A percentile compares a stretch with the other conserved stretches of the same genome.
phyloP scores from a whole-genome alignment of 495 filamentous ascomycete species.

The Jackrogersella minutella region DNA sequence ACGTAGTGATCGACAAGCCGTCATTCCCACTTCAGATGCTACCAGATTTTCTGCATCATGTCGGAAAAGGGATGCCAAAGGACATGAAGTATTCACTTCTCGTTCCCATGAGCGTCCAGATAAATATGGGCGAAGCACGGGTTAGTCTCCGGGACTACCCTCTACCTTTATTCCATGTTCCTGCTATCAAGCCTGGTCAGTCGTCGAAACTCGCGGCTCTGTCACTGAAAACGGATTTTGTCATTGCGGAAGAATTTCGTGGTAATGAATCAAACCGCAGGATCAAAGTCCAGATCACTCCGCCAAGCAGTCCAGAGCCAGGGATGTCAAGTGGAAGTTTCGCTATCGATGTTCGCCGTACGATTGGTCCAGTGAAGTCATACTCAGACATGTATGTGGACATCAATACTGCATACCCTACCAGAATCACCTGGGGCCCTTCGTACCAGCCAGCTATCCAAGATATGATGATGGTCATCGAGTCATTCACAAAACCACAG shows the following conservation, averaged over 20 bases:
- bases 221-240: slow-evolving; percentile 89
- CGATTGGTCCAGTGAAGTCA: slow-evolving; percentile 93
- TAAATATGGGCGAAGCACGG: slow-evolving; percentile 90
- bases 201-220: slow-evolving; percentile 81
- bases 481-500: slow-evolving; percentile 95
- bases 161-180: slow-evolving; percentile 89
- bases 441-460: slow-evolving; percentile 98
- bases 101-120: slow-evolving; percentile 85
- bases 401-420: slow-evolving; percentile 91
- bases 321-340: slow-evolving; percentile 67
- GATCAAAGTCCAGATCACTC: slow-evolving; percentile 85
- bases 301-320: slow-evolving; percentile 59
- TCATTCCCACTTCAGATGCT: slow-evolving; percentile 84
- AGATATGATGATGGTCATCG: slow-evolving; percentile 99
- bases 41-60: slow-evolving; percentile 80
- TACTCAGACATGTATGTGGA: slow-evolving; percentile 91
- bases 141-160: slow-evolving; percentile 91
- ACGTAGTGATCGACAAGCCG: slow-evolving; percentile 89
- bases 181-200: slow-evolving; percentile 79
- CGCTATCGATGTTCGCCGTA: slow-evolving; percentile 84
- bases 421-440: slow-evolving; percentile 93
- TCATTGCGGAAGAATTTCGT: slow-evolving; percentile 93
- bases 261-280: slow-evolving; percentile 78
- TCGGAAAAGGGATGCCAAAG: slow-evolving; percentile 95
- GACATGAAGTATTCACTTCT: slow-evolving; percentile 90